Evolutionary conservation across 1,284 basidiomycete genomes (phyloP), one percentile per base, ranked within the genome.

Genomic region (Melampsora americana): DNA sequence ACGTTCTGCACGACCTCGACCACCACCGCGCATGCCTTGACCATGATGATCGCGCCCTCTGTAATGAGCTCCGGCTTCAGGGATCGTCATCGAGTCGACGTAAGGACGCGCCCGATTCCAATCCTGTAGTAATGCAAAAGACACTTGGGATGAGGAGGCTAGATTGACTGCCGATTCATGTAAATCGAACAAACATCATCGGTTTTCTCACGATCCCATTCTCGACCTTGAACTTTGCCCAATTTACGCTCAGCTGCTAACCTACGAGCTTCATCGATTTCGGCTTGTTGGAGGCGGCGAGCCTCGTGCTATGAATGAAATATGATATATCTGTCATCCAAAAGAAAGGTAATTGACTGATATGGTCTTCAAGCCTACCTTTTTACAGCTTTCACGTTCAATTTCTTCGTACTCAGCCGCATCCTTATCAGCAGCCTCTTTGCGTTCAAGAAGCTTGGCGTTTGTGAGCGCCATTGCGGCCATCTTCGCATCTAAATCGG

Each of bases 201-300:
- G 11, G 73, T 46, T 62, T 79, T 80, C 48, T 69, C 77, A 23
- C 61, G 77, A 68, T 80, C 79, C 79, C 79, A 80, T 18, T 77
- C 78, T 60, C 79, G 78, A 1, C 78, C 78, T 30, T 78, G 65
- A 32, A 69, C 62, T 26, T 72, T 72, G 16, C 77, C 62, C 46
- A 79, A 75, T 62, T 80, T 80, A 50, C 66, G 42, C 20, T 77
- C 78, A 23, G 79, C 79, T 14, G 78, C 69, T 6, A 61, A 46
- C 39, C 75, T 78, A n/a, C 79, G 77, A 6, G 69, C 77, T 14
- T 66, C 78, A 77, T 80, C 72, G 60, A 80, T 78, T 16, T 39
- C 28, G 61, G 60, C 69, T 73, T 80, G 79, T 3, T 78, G 62
- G 75, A 79, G 75, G 14, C 72, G 72, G 60, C 65, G 65, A 67